Conservation (phyloP, 176 grass and related monocot species). For the Bonia amplexicaulis region DNA sequence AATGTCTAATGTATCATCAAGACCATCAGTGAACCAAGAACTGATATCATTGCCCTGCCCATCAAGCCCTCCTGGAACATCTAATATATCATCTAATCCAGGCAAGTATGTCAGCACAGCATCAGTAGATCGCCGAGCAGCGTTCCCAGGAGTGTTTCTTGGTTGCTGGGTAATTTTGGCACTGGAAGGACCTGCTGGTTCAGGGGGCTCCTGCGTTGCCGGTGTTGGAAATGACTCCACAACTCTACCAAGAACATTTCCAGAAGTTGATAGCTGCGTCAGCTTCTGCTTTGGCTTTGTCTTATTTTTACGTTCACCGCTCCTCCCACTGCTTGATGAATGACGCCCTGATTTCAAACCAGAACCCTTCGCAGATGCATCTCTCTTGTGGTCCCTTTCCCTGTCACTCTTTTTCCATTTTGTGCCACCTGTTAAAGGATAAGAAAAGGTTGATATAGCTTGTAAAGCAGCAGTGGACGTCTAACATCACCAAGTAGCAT, state of each 20-base stretch:
- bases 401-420: conserved; percentile 76
- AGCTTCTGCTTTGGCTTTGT: conserved; percentile 81
- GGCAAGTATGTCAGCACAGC: conserved; percentile 25
- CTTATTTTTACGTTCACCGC: conserved; percentile 69
- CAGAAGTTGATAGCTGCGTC: conserved; percentile 64
- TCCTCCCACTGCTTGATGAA: conserved; percentile 61
- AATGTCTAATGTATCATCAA: conserved; percentile 48
- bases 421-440: conserved; percentile 35
- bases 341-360: conserved; percentile 50
- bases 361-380: conserved; percentile 51
- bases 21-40: conserved; percentile 45
- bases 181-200: neutral
- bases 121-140: neutral
- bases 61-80: conserved; percentile 44
- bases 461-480: neutral
- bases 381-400: conserved; percentile 60
- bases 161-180: conserved; percentile 27
- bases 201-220: neutral
- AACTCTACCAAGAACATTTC: conserved; percentile 56
- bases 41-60: conserved; percentile 56
- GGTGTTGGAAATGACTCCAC: conserved; percentile 30
- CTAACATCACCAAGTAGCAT: conserved; percentile 37
- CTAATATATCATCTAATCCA: conserved; percentile 51
- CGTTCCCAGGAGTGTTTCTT: conserved; percentile 1
- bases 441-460: conserved; percentile 7